Base-by-base conservation (phyloP, 108 stramenopile species). In the Schizochytrium sp. region DNA sequence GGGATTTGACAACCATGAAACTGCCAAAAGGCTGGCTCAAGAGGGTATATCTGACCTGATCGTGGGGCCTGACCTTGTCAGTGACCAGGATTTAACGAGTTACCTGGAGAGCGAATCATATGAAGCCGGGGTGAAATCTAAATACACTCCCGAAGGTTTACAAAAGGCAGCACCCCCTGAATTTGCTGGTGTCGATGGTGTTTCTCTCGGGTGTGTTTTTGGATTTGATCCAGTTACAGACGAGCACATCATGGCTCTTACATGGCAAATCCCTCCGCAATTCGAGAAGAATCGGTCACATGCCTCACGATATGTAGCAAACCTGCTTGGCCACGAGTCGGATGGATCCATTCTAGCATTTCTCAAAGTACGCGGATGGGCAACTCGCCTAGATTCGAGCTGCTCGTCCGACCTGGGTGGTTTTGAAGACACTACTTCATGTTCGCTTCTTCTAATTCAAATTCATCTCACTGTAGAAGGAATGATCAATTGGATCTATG, bases 261-360 rank as follows among this genome's bases (percentile, higher is more conserved):
- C 95, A 57, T 98, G 97, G 91, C 94, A 95, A 28, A 92, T 97
- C 0, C 97, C 98, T 19, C 95, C 97, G 7, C 60, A 92, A 56
- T 45, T 56, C 7, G 45, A 58, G 40, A 57, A 92, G 53, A 91
- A 91, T 76, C 47, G 56, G 57, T 89, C 89, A 19, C 95, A 93
- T 72, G 97, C 98, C 3, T 90, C 94, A 90, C 90, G 96, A 5
- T 96, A 97, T n/a, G 42, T 98, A 10, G 94, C 95, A 28, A 97
- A 98, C 88, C 92, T 99, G 59, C 92, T 99, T 7, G 99, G 99
- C 38, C 98, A 99, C 90, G 99, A 98, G 94, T 94, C 97, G 87
- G 93, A 94, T 13, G 98, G 98, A 50, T 95, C 93, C 58, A 89
- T 98, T 87, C 95, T 98, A 88, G 89, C 93, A 56, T 60, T 95